Evolutionary conservation across 192 early-diverging fungal genomes (phyloP).

Genomic region (Funneliformis mosseae): DNA sequence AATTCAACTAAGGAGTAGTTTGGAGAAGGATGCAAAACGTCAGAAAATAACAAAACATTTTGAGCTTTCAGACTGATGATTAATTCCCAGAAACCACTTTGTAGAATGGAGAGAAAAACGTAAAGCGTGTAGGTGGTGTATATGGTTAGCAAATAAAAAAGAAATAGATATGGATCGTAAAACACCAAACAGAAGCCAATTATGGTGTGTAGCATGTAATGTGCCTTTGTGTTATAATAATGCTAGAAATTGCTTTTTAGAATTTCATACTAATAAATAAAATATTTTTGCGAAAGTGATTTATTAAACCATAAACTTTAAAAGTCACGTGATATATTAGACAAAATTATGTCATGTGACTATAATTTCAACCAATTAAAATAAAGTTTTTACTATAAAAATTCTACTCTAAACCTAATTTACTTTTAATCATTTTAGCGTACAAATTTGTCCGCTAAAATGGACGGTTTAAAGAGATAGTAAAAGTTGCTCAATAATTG

Average conservation of each 20-base stretch:
- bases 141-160: not conserved
- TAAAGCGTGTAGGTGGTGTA: not conserved
- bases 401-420: too few species aligned
- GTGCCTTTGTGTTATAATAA: not conserved
- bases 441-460: too few species aligned
- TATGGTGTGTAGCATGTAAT: constrained; percentile 19
- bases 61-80: not conserved
- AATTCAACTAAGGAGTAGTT: not conserved
- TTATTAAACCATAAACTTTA: too few species aligned
- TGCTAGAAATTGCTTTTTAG: constrained; percentile 1
- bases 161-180: not conserved
- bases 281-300: too few species aligned
- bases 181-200: not conserved
- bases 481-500: too few species aligned
- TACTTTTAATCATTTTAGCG: too few species aligned
- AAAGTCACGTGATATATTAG: too few species aligned
- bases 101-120: constrained; percentile 5
- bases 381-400: too few species aligned
- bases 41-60: not conserved
- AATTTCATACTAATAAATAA: constrained; percentile 2
- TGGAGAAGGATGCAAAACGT: not conserved
- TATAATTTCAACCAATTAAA: too few species aligned
- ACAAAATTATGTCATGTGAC: too few species aligned
- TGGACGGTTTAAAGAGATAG: too few species aligned
- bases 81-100: not conserved